Base-by-base conservation (phyloP, 345 rosid genomes). In the Dimocarpus longan region DNA sequence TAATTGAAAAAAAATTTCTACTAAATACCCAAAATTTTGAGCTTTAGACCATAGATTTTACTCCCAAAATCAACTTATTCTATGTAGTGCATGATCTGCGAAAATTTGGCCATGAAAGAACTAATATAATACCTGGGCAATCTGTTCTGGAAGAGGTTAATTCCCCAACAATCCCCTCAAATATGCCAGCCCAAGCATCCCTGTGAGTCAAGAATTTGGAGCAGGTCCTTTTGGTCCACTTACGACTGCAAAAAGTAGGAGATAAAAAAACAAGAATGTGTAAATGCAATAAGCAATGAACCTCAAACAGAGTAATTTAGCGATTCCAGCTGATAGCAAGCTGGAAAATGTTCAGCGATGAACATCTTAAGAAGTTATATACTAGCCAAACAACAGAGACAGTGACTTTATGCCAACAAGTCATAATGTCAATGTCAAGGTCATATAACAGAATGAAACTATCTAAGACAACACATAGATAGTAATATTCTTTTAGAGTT, bases 111-210 rank as follows among this genome's bases (percentile, higher is more conserved):
- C 18, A 74, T 32, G 59, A 16, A 46, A 74, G 24, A 5, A 48
- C 18, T 8, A 24, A 46, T 2, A 46, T 24, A 28, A 3, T 87
- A 87, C 97, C 90, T 52, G 97, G 99, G 79, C 99, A 96, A 80
- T 96, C 99, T 18, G 97, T 88, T 87, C 98, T 87, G 5, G 99
- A 97, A 70, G 94, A 85, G 70, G 88, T 80, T 68, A 92, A 68
- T 78, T 85, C 87, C 66, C 86, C 83, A 11, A 93, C 86, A 37
- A 96, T 92, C 15, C 85, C 91, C 85, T 96, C 98, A 28, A 96
- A 94, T 22, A 97, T 94, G 65, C 90, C 93, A 0, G 99, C 99
- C 99, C 99, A 94, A 72, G 99, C 98, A 86, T 96, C 99, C 80
- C 99, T 86, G 78, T 91, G 92, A 64, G 99, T 96, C 57, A 96